Conservation (phyloP, 2,329 filamentous ascomycete genomes). For the Ceratocystis variospora region DNA sequence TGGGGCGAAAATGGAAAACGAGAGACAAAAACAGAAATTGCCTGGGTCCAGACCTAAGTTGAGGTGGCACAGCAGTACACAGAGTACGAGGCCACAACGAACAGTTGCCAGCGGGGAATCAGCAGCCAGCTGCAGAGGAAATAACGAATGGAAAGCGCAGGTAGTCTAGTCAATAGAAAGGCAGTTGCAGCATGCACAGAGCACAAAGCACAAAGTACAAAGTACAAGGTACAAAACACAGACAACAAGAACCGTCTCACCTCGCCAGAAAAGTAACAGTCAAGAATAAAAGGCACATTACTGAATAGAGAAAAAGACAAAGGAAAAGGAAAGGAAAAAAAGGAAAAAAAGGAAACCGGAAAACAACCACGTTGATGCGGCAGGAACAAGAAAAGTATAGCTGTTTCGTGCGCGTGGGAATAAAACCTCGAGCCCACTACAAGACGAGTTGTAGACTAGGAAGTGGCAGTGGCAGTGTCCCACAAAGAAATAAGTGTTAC, state of each 20-base stretch:
- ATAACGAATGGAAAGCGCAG: background rate
- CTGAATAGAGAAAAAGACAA: background rate
- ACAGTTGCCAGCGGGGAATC: background rate
- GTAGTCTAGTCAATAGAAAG: too few relatives aligned
- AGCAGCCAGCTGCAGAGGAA: conserved; percentile 4
- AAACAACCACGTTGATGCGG: background rate
- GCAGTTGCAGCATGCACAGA: too few relatives aligned
- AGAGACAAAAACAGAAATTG: conserved; percentile 6
- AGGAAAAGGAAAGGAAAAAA: background rate
- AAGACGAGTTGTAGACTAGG: background rate
- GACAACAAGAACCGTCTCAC: background rate
- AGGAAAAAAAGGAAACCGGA: background rate
- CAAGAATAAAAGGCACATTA: background rate
- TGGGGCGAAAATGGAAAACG: background rate
- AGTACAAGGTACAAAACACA: too few relatives aligned
- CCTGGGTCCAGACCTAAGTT: background rate
- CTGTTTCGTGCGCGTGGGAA: background rate
- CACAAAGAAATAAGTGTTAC: background rate
- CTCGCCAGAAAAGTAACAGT: background rate
- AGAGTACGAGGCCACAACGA: background rate
- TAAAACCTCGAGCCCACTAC: background rate
- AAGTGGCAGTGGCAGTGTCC: background rate
- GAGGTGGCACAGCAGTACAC: background rate
- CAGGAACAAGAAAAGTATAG: background rate
- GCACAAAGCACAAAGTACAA: too few relatives aligned